These are phyloP conservation scores for Arbutus unedo DNA, from an alignment of 148 eudicot species.

Conservation along the genomic window DNA sequence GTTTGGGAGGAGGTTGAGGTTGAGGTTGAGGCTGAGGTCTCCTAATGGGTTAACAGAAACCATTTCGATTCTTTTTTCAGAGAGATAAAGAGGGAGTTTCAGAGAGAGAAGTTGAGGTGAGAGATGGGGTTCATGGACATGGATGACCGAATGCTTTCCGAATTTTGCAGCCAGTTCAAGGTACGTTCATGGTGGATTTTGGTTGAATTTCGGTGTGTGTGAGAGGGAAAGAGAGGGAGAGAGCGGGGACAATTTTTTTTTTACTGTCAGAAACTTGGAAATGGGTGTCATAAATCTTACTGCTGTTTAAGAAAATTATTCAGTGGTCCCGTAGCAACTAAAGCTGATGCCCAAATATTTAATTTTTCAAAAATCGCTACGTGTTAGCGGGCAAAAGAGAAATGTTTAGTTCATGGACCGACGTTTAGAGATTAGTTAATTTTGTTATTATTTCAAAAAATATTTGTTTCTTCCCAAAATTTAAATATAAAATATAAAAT, in stretches of 20 bases:
- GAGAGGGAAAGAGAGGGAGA: neutral
- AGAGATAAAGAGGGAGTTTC: neutral
- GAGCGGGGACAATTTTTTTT: neutral
- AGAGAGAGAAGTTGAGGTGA: neutral
- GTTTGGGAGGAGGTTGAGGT: slow-evolving; percentile 28
- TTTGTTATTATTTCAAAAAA: no score
- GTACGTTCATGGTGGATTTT: neutral
- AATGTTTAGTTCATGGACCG: no score
- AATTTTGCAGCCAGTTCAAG: neutral
- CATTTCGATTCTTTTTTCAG: slow-evolving; percentile 19
- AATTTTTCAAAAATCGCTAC: no score
- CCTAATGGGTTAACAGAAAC: slow-evolving; percentile 36
- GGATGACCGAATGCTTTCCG: neutral
- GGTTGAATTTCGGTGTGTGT: neutral
- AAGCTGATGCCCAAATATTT: no score
- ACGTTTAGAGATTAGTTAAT: no score
- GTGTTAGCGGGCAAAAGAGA: no score
- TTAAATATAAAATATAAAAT: no score
- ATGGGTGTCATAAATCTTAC: neutral
- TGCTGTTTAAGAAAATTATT: no score
- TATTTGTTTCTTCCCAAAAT: no score
- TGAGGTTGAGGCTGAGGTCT: slow-evolving; percentile 27
- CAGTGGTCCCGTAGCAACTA: no score
- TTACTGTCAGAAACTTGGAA: neutral
- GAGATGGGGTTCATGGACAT: neutral